Percentiles rank a stretch among this genome's conserved stretches.
phyloP scores from a whole-genome alignment of 225 moss, liverwort and hornwort genomes.

The Sphagnum tenellum region DNA sequence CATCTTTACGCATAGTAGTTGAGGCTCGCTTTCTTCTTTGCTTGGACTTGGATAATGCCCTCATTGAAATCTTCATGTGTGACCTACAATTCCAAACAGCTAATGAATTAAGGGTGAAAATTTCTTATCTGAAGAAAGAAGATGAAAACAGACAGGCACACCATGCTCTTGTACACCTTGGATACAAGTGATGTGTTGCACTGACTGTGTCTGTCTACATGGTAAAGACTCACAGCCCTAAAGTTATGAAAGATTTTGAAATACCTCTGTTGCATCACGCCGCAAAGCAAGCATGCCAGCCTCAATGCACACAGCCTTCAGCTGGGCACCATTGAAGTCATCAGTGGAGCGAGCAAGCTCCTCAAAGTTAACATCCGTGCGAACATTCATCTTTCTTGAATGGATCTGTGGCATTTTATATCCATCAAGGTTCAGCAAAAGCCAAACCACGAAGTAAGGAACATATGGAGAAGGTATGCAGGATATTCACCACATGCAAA shows the following conservation, averaged over 20 bases:
- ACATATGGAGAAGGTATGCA: no score
- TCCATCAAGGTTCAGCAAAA: background rate
- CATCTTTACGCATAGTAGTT: slow-evolving; percentile 41
- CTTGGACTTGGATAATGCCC: slow-evolving; percentile 56
- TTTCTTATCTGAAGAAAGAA: no score
- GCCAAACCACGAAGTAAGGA: background rate
- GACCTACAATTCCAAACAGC: slow-evolving; percentile 13
- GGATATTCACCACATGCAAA: background rate
- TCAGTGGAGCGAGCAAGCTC: slow-evolving; percentile 52
- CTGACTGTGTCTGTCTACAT: no score
- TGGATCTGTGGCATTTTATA: slow-evolving; percentile 24
- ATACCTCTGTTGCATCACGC: slow-evolving; percentile 50
- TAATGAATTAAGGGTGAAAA: background rate
- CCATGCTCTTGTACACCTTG: no score
- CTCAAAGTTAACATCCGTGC: slow-evolving; percentile 48
- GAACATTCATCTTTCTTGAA: slow-evolving; percentile 46
- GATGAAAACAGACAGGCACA: no score
- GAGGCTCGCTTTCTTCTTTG: slow-evolving; percentile 58
- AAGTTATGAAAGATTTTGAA: no score
- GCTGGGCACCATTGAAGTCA: slow-evolving; percentile 51
- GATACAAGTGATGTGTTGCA: no score
- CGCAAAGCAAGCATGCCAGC: slow-evolving; percentile 54
- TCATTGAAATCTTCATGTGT: slow-evolving; percentile 59
- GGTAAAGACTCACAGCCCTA: no score
- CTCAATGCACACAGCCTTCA: slow-evolving; percentile 54